Evolutionary conservation across 2,329 filamentous ascomycete species (phyloP), one percentile per base, ranked within the genome.

Genomic region (Diaporthe caulivora): DNA sequence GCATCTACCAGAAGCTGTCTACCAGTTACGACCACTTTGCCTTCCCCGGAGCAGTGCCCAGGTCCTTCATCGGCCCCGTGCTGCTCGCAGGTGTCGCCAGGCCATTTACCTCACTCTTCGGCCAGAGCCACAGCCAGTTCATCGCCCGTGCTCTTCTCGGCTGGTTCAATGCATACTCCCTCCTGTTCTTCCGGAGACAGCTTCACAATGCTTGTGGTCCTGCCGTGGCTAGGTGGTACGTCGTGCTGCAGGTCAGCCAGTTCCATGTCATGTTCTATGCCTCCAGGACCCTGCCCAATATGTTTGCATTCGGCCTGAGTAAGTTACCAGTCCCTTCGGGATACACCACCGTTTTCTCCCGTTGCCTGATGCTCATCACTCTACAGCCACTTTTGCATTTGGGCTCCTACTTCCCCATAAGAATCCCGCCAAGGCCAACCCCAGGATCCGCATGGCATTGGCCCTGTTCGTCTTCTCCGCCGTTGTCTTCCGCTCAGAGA

Each of bases 231-330:
- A 87, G 91, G 71, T 98, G 96, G 95, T 99, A 93, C 85, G 84
- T 93, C 5, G 75, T 94, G 51, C 87, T 98, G 70, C 93, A 95
- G 80, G 90, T 90, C 1, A 92, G 91, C 82, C 96, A 98, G 82
- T 99, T 99, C 80, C 97, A 99, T 83, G 85, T 97, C 75, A 88
- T 97, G 75, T 99, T 95, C 83, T 99, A 99, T 85, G 93, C 95
- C 18, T 97, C 95, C 21, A 89, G 97, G 75, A 97, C 95, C 2
- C 85, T 99, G 76, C 97, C 97, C 2, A 99, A 99, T 81, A 98
- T 97, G 93, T 97, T 98, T 83, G 95, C 97, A 26, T 97, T 98
- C 84, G 90, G 91, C 13, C 84, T 98, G 73, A 94, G 93, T 96
- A 86, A 83, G 92, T 87, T 47, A 34, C 6, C 34, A n/a, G 5